Conservation (phyloP, 2,329 filamentous ascomycete genomes). For the Neofusicoccum sp. region DNA sequence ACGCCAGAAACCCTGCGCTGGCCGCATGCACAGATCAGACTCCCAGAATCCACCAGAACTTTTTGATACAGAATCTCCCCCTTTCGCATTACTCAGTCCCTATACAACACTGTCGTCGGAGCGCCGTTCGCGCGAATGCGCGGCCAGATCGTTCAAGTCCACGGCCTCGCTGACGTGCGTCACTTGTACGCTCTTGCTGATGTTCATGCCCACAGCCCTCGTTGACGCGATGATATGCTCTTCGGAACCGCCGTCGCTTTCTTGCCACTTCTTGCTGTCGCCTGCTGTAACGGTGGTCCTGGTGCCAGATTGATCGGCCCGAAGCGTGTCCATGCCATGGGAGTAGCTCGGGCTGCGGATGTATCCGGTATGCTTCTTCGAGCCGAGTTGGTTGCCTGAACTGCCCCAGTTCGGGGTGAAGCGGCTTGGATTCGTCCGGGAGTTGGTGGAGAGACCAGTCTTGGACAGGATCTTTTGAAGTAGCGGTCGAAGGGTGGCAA, state of each 20-base stretch:
- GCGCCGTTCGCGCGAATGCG: background rate
- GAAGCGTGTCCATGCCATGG: conserved; percentile 19
- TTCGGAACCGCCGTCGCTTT: conserved; percentile 8
- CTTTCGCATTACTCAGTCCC: background rate
- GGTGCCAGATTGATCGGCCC: conserved; percentile 19
- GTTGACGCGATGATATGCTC: conserved; percentile 1
- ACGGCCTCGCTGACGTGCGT: conserved; percentile 13
- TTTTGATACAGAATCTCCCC: background rate
- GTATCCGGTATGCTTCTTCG: conserved; percentile 23
- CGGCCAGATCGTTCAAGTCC: background rate
- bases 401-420: conserved; percentile 14
- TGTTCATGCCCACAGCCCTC: background rate
- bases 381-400: conserved; percentile 10
- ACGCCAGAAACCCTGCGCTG: conserved; percentile 11
- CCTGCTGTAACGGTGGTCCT: conserved; percentile 20
- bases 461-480: conserved; percentile 38
- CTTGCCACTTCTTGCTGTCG: conserved; percentile 9
- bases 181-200: conserved; percentile 21
- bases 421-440: conserved; percentile 15
- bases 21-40: conserved; percentile 5
- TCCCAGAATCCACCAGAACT: background rate
- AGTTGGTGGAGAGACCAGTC: conserved; percentile 28
- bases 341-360: conserved; percentile 22
- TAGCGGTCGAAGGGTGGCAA: conserved; percentile 54
- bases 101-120: conserved; percentile 11